Evolutionary conservation across 768 basidiomycete genomes (phyloP).

Genomic region (Hygrocybe coccinea): DNA sequence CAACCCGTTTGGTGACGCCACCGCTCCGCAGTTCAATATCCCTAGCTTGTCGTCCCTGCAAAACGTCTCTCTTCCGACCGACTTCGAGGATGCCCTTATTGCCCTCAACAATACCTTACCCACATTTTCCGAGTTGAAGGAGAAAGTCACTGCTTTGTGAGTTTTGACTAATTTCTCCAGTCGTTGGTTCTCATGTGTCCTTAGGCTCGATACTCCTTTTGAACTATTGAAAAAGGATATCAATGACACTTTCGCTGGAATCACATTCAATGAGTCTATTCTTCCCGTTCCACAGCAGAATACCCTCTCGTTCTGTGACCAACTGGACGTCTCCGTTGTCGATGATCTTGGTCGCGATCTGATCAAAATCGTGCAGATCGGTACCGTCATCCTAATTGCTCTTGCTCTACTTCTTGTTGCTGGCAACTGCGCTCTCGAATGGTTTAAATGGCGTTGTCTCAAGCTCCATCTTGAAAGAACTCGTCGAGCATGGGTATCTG

Average conservation of each 20-base stretch:
- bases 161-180: conserved; percentile 18
- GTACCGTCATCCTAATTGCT: conserved; percentile 65
- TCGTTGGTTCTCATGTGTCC: conserved; percentile 3
- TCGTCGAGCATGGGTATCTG: conserved; percentile 71
- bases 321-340: conserved; percentile 77
- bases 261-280: conserved; percentile 64
- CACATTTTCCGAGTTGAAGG: conserved; percentile 67
- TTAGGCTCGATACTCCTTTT: conserved; percentile 80
- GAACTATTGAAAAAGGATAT: conserved; percentile 84
- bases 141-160: conserved; percentile 62
- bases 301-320: conserved; percentile 66
- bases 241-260: conserved; percentile 74
- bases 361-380: conserved; percentile 75
- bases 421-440: conserved; percentile 72
- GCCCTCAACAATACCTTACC: conserved; percentile 79
- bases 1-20: conserved; percentile 67
- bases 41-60: conserved; percentile 70
- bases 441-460: conserved; percentile 82
- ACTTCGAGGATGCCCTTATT: conserved; percentile 68
- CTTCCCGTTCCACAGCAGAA: conserved; percentile 75
- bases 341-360: conserved; percentile 81
- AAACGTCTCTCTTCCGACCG: conserved; percentile 75
- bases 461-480: conserved; percentile 61
- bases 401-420: conserved; percentile 69
- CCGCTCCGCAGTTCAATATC: conserved; percentile 65